Evolutionary conservation across 352 stramenopile genomes (phyloP), one percentile per base, ranked within the genome.

Genomic region (Phytophthora fragariaefolia): DNA sequence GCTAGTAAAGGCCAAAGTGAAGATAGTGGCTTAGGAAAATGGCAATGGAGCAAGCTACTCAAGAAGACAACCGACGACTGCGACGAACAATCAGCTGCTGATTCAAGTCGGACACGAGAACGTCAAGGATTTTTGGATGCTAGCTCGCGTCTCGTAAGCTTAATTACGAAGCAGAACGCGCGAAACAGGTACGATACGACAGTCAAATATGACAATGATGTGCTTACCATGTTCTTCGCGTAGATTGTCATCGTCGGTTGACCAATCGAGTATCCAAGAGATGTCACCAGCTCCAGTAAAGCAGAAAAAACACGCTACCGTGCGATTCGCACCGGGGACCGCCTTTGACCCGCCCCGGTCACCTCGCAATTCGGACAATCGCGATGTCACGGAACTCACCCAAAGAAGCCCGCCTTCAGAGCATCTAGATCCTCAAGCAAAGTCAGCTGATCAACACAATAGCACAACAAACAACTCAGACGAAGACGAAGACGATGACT

Each of bases 41-140:
- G 84, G 84, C 76, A 92, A 43, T 92, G 84, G 84, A 80, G 74
- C 17, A 78, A 82, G 58, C 58, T 92, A 36, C 64, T 82, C 1
- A 76, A 82, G 27, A 84, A 87, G 28, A 79, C 78, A 8, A 48
- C 18, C 7, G 52, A 69, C 17, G 28, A 9, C 43, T 30, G 47
- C 8, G n/a, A 45, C 34, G 53, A 67, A 23, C 63, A 69, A 17
- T 63, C 61, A 20, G 18, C 36, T n/a, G 50, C 13, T 20, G 46
- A 66, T 47, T 63, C 59, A 12, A 66, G 23, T 7, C 57, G 58
- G 7, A 36, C 40, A 34, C 58, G 76, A 72, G 66, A 73, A n/a
- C 66, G 58, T 24, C 43, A 54, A 30, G 53, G 49, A 3, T 74
- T 74, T 50, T 30, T 76, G 17, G 58, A 76, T 58, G 67, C 67